Evolutionary conservation across 1,284 basidiomycete genomes (phyloP).

Genomic region (Microbotryum saponariae): DNA sequence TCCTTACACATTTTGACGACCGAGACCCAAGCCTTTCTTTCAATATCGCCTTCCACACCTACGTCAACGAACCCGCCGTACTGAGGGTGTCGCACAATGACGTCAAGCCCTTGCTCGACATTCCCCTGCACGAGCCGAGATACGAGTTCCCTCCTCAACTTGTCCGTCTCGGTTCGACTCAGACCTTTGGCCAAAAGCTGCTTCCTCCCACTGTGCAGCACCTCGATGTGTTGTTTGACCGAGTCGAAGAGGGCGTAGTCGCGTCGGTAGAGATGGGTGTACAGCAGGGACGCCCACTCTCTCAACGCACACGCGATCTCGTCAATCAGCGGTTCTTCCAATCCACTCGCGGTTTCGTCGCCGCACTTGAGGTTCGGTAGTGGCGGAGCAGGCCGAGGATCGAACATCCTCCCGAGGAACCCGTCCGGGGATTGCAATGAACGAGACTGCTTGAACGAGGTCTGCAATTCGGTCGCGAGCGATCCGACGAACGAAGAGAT

Average conservation of each 20-base stretch:
- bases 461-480: slow-evolving; percentile 19
- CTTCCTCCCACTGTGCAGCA: slow-evolving; percentile 76
- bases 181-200: slow-evolving; percentile 84
- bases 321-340: slow-evolving; percentile 81
- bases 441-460: slow-evolving; percentile 29
- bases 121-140: slow-evolving; percentile 81
- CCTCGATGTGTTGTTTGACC: slow-evolving; percentile 83
- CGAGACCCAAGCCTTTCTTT: slow-evolving; percentile 32
- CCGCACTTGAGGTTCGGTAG: slow-evolving; percentile 86
- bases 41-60: slow-evolving; percentile 47
- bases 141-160: slow-evolving; percentile 78
- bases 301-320: slow-evolving; percentile 93
- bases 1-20: slow-evolving; percentile 70
- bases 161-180: slow-evolving; percentile 75
- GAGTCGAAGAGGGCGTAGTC: slow-evolving; percentile 84
- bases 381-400: slow-evolving; percentile 69
- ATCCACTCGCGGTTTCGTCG: slow-evolving; percentile 77
- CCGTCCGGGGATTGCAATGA: slow-evolving; percentile 33
- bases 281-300: slow-evolving; percentile 90
- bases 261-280: slow-evolving; percentile 75
- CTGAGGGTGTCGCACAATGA: slow-evolving; percentile 87
- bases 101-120: slow-evolving; percentile 81
- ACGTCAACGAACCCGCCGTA: slow-evolving; percentile 74
- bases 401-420: slow-evolving; percentile 36
- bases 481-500: slow-evolving; percentile 13